Percentiles rank a stretch among this genome's conserved stretches.
Evolutionary conservation across 2,329 filamentous ascomycete species (phyloP).

Genomic region (Arthrinium phaeospermum): DNA sequence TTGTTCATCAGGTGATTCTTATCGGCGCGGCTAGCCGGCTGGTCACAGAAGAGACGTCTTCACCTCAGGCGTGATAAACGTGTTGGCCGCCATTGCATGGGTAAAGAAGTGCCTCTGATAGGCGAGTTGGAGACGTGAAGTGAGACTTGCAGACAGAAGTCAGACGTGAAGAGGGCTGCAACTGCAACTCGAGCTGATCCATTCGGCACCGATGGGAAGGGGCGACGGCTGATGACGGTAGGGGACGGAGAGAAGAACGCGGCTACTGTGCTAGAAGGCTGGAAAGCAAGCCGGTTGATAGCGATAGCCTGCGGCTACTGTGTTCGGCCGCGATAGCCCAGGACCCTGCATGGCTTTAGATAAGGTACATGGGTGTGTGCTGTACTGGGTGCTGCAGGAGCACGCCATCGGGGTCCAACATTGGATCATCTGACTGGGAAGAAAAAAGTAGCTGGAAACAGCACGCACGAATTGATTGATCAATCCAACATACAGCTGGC

Average conservation of each 20-base stretch:
- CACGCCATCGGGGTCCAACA: not conserved
- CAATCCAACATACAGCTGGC: not conserved
- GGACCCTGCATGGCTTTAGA: conserved; percentile 5
- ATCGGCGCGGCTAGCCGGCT: not conserved
- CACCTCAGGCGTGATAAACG: not conserved
- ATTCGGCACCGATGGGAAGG: not conserved
- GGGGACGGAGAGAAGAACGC: not conserved
- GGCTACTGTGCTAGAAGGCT: not conserved
- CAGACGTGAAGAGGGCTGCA: not conserved
- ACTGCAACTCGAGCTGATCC: not conserved
- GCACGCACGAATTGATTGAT: not conserved
- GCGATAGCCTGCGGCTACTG: conserved; percentile 14
- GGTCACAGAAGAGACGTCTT: not conserved
- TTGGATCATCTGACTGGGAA: not conserved
- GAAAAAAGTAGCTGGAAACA: not conserved
- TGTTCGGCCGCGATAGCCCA: conserved; percentile 1
- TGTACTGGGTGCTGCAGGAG: not conserved
- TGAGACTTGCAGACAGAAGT: not conserved
- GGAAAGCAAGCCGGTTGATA: not conserved
- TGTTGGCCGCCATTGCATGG: not conserved
- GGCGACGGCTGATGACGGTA: not conserved
- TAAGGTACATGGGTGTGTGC: not conserved
- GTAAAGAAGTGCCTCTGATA: not conserved
- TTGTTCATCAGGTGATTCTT: not conserved
- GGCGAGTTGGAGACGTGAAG: not conserved